A percentile compares a stretch with the other conserved stretches of the same genome.
These are phyloP conservation scores for Pyrrhoderma lamaoense DNA, from an alignment of 1,284 basidiomycete species.

Conservation along the genomic window DNA sequence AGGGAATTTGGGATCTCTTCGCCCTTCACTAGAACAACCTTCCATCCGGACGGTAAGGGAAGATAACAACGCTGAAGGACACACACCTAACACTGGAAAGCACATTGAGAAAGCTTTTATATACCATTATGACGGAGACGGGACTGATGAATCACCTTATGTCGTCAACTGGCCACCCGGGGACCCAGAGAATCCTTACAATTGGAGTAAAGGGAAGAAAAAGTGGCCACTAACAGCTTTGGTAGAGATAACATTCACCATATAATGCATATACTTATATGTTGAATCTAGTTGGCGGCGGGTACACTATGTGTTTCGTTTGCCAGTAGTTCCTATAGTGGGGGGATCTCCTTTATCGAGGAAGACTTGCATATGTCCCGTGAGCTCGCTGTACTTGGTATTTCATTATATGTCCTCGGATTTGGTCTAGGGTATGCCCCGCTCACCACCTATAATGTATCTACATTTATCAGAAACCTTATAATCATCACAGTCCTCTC, in stretches of 20 bases:
- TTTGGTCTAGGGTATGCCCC: constrained; percentile 31
- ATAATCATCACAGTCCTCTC: constrained; percentile 34
- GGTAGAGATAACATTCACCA: constrained; percentile 27
- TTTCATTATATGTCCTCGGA: constrained; percentile 53
- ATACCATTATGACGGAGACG: constrained; percentile 35
- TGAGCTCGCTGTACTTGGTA: constrained; percentile 51
- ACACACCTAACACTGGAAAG: no score
- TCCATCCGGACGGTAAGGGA: no score
- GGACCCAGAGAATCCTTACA: constrained; percentile 58
- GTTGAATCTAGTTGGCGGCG: constrained; percentile 32
- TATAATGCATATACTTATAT: constrained; percentile 2
- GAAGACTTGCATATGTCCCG: constrained; percentile 42
- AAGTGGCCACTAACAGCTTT: constrained; percentile 52
- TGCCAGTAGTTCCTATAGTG: constrained; percentile 51
- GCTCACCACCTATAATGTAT: constrained; percentile 3
- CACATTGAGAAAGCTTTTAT: no score
- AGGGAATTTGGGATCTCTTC: no score
- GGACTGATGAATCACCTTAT: constrained; percentile 44
- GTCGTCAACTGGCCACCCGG: constrained; percentile 49
- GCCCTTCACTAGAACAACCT: no score
- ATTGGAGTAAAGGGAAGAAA: constrained; percentile 39
- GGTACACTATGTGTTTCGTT: constrained; percentile 58
- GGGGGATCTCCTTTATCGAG: constrained; percentile 43
- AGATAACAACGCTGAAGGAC: no score
- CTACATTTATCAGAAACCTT: constrained; percentile 19